These are phyloP conservation scores for Psidium friedrichsthalianum DNA, from an alignment of 345 rosid species.

Conservation along the genomic window DNA sequence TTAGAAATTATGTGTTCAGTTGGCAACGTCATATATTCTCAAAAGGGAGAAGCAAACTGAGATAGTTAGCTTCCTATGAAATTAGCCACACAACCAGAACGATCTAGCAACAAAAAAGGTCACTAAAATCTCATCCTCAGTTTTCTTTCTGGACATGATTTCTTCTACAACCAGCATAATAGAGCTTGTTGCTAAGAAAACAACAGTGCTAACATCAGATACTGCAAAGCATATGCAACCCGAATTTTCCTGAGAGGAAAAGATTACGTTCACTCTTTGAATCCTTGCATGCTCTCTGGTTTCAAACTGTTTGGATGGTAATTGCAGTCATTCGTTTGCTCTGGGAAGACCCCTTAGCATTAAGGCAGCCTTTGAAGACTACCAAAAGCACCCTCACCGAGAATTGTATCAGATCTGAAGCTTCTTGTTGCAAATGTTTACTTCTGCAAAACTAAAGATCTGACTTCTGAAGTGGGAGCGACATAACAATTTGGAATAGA, in stretches of 20 bases:
- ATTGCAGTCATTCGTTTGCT: not conserved
- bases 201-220: not conserved
- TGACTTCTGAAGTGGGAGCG: not conserved
- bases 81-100: not conserved
- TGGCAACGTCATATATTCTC: no score
- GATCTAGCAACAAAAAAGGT: not conserved
- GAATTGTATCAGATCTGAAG: not conserved
- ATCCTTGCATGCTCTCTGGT: not conserved
- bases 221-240: not conserved
- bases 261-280: constrained; percentile 2
- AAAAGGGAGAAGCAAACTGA: not conserved
- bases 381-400: not conserved
- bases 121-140: not conserved
- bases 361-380: not conserved
- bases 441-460: not conserved
- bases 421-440: not conserved
- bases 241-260: not conserved
- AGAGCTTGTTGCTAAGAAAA: no score
- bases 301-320: not conserved
- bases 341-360: not conserved
- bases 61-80: not conserved
- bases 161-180: not conserved
- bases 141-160: not conserved
- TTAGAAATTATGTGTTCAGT: not conserved
- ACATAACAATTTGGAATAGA: not conserved